Conservation (phyloP, 805 yeast species). For the Metschnikowia noctiluminum region DNA sequence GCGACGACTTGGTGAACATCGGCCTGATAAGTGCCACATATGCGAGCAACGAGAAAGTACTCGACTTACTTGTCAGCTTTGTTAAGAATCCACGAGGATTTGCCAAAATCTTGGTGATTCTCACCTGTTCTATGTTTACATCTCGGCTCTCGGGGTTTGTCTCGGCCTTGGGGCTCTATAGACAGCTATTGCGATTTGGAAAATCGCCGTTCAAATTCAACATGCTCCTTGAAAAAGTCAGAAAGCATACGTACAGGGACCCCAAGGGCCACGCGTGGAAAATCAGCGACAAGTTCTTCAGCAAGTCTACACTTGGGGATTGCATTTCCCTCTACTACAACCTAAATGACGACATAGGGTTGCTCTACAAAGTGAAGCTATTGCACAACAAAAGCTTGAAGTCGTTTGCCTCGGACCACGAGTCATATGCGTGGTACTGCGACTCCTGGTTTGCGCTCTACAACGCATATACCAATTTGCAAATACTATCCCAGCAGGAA, state of each 20-base stretch:
- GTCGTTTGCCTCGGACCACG: conserved; percentile 50
- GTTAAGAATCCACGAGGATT: conserved; percentile 36
- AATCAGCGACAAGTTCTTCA: conserved; percentile 27
- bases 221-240: conserved; percentile 29
- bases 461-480: conserved; percentile 45
- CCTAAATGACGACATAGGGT: conserved; percentile 58
- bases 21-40: conserved; percentile 28
- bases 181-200: conserved; percentile 70
- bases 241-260: conserved; percentile 14
- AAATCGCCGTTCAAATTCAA: conserved; percentile 59
- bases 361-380: conserved; percentile 54
- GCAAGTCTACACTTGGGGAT: conserved; percentile 47
- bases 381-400: conserved; percentile 35
- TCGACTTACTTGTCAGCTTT: conserved; percentile 34
- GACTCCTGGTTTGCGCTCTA: conserved; percentile 58
- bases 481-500: conserved; percentile 45
- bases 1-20: conserved; percentile 35
- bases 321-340: conserved; percentile 59
- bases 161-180: conserved; percentile 49
- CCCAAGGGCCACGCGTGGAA: conserved; percentile 10
- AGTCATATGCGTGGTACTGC: conserved; percentile 65
- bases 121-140: conserved; percentile 39
- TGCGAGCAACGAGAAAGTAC: conserved; percentile 29
- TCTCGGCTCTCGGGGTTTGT: conserved; percentile 43
- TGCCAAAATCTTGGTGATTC: conserved; percentile 30